Evolutionary conservation across 2,329 filamentous ascomycete genomes (phyloP), one percentile per base, ranked within the genome.

Genomic region (Phoma herbarum): DNA sequence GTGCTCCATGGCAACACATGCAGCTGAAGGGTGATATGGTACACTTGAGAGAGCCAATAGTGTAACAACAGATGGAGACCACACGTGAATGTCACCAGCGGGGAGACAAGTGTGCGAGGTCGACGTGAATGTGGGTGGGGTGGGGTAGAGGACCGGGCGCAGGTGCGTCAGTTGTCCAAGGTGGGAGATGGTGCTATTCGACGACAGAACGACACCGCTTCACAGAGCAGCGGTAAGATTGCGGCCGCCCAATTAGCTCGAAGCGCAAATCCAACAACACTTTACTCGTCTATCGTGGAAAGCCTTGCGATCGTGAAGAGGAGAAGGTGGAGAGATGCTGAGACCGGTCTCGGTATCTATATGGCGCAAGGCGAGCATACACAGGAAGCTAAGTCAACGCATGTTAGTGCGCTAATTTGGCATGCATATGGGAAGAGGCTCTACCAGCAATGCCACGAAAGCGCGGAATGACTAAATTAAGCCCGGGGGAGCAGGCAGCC

Each of bases 401-500:
- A 52, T 53, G 63, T 61, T 59, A 66, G 69, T 60, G 26, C 60
- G 62, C 62, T 69, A 65, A 59, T 44, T 31, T 60, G 35, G 52
- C 23, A 49, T 42, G 50, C 53, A 29, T 52, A 46, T 46, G 59
- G 60, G 54, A 65, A 65, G 52, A 47, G 16, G 28, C 51, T 61
- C 64, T 62, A 68, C 69, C 60, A 64, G 41, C 25, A 50, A 64
- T 65, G 70, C 73, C 72, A 75, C 72, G 67, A 66, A 57, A 59
- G 60, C 59, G 49, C 56, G 43, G 50, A 53, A 60, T 44, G 47
- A 59, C 63, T 52, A 61, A 52, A 50, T 46, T 52, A 53, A 49
- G 52, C 35, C 42, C 42, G 46, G 55, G 52, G 52, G 51, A 54
- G 62, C 56, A 59, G 50, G 52, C 50, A 57, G 63, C 63, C 64